Evolutionary conservation across 169 alveolate genomes (phyloP), one percentile per base, ranked within the genome.

Genomic region (Plasmodium chabaudi): DNA sequence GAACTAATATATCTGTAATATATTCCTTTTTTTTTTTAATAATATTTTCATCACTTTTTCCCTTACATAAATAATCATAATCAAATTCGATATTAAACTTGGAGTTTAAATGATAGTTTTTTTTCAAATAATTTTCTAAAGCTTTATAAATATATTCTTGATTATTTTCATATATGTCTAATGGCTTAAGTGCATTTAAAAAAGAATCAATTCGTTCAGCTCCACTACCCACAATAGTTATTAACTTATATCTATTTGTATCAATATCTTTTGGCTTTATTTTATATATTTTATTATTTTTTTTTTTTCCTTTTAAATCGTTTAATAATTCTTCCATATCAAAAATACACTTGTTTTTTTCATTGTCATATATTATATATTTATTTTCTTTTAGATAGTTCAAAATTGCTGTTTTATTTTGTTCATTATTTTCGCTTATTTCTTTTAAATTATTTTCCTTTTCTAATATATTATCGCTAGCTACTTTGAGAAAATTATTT

Each of bases 361-460:
- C 74, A 61, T 74, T 74, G 27, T 74, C 88, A 61, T 74, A 74
- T 23, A 74, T 60, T 6, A 74, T 74, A 47, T 61, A 74, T 39
- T 46, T 61, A 74, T 74, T 74, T 17, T 4, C 53, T 23, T 61
- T 12, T 61, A 74, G 12, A 17, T 60, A 74, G 0, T 56, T 42
- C 2, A 55, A 15, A 9, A 10, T 25, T 61, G 49, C 15, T 1
- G 12, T 7, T n/a, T 10, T 4, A 1, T 57, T 2, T 57, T 9
- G 39, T 57, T 57, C 25, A 17, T 5, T 46, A n/a, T 23, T n/a
- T 23, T n/a, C 17, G 0, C 5, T 34, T 34, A 34, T 34, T 34
- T 3, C 42, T 0, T 4, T 34, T 34, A 34, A 34, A 34, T 34
- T 34, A 34, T 34, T 34, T 34, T 34, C 7, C 42, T 34, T 34